These are phyloP conservation scores for Colletotrichum sp. DNA, from an alignment of 2,329 filamentous ascomycete species.

Conservation along the genomic window DNA sequence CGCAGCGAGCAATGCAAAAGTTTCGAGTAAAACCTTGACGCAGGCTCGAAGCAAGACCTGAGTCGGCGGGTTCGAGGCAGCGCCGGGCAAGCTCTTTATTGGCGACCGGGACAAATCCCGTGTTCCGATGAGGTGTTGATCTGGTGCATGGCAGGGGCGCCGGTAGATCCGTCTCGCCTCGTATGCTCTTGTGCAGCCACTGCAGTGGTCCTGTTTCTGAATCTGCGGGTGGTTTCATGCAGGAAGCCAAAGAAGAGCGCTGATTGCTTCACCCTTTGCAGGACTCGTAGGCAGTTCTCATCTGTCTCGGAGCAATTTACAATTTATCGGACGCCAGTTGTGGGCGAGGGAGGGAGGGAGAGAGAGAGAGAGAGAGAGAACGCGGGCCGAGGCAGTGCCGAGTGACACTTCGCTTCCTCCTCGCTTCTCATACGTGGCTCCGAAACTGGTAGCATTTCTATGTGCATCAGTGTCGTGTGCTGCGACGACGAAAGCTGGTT, in stretches of 20 bases:
- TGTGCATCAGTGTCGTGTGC: neutral
- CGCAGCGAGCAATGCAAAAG: neutral
- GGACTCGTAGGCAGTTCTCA: neutral
- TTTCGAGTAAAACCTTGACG: neutral
- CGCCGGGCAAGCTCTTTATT: neutral
- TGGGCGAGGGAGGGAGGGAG: neutral
- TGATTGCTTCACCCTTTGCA: neutral
- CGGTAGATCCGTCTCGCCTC: neutral
- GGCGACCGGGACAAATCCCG: neutral
- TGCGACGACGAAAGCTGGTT: neutral
- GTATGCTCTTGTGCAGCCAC: neutral
- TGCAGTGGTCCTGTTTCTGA: slow-evolving; percentile 13
- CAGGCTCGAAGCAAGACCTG: neutral
- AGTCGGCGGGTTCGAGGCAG: neutral
- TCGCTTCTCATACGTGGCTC: neutral
- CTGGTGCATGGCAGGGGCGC: neutral
- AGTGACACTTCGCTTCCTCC: neutral
- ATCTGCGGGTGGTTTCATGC: slow-evolving; percentile 13
- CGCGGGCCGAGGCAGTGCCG: neutral
- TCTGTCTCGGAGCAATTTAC: neutral
- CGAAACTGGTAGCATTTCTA: neutral
- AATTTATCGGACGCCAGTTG: neutral
- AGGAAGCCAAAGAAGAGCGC: neutral
- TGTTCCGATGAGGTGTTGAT: neutral
- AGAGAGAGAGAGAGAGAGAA: neutral